phyloP scores from a whole-genome alignment of 2,329 filamentous ascomycete species.

The Phaeosphaeria sp. region DNA sequence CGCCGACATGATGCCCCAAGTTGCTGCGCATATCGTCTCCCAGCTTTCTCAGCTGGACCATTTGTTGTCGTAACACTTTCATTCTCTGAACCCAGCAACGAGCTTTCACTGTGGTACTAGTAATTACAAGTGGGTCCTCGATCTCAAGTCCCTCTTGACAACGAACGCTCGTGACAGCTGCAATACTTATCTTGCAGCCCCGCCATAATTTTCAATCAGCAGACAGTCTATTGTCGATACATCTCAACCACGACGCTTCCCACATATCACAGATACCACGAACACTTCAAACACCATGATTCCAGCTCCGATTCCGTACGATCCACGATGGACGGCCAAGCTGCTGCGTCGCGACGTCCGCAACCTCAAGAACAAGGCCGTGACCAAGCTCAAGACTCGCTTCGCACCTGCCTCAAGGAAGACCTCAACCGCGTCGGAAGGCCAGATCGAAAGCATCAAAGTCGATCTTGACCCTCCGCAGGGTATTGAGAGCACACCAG shows the following conservation, averaged over 20 bases:
- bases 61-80: too few species aligned
- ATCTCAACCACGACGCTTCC: not conserved
- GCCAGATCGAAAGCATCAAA: not conserved
- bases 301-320: not conserved
- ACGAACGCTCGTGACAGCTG: not conserved
- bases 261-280: not conserved
- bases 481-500: not conserved
- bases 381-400: not conserved
- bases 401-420: not conserved
- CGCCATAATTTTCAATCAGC: not conserved
- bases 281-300: slow-evolving; percentile 2
- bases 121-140: not conserved
- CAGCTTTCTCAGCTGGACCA: too few species aligned
- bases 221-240: not conserved
- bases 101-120: too few species aligned
- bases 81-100: too few species aligned
- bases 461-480: not conserved
- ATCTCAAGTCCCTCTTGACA: not conserved
- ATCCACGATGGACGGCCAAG: not conserved
- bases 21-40: too few species aligned
- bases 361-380: not conserved
- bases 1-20: too few species aligned
- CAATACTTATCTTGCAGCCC: not conserved
- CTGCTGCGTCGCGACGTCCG: slow-evolving; percentile 3
- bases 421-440: not conserved